A percentile compares a stretch with the other conserved stretches of the same genome.
These are phyloP conservation scores for Boletus reticuloceps DNA, from an alignment of 768 basidiomycete genomes.

Conservation along the genomic window DNA sequence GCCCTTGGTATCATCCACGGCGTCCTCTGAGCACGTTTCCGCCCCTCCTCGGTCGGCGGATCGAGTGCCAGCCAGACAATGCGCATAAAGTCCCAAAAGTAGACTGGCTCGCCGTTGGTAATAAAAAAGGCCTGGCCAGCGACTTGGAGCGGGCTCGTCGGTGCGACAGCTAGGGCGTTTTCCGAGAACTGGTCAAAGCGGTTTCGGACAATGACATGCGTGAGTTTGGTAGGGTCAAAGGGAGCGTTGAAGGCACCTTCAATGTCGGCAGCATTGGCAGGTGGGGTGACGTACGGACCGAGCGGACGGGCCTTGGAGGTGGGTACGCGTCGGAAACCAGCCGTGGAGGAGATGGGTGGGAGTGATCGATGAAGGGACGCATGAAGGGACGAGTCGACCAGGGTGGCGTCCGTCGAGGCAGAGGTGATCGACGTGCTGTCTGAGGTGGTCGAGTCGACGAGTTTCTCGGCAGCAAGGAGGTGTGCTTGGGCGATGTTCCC, in stretches of 20 bases:
- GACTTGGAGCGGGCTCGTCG: slow-evolving; percentile 64
- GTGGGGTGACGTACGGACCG: slow-evolving; percentile 71
- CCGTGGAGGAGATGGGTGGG: slow-evolving; percentile 61
- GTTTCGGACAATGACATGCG: slow-evolving; percentile 64
- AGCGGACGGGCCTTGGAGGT: slow-evolving; percentile 79
- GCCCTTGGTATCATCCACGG: slow-evolving; percentile 52
- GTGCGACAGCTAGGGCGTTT: slow-evolving; percentile 48
- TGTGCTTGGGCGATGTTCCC: slow-evolving; percentile 80
- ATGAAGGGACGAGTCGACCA: slow-evolving; percentile 42
- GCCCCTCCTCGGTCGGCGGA: slow-evolving; percentile 41
- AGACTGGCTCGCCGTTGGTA: slow-evolving; percentile 93
- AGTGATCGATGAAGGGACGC: slow-evolving; percentile 50
- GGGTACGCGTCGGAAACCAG: slow-evolving; percentile 63
- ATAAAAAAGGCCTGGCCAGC: slow-evolving; percentile 96
- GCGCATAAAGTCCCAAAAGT: slow-evolving; percentile 94
- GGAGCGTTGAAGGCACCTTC: slow-evolving; percentile 55
- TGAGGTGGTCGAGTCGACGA: slow-evolving; percentile 48
- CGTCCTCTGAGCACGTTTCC: slow-evolving; percentile 39
- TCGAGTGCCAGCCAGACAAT: slow-evolving; percentile 74
- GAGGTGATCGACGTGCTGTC: slow-evolving; percentile 17
- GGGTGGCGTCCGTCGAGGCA: slow-evolving; percentile 31
- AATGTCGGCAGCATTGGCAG: slow-evolving; percentile 55
- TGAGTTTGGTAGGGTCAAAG: slow-evolving; percentile 31
- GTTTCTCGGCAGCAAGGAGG: slow-evolving; percentile 87
- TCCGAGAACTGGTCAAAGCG: slow-evolving; percentile 81